A percentile compares a stretch with the other conserved stretches of the same genome.
phyloP scores from a whole-genome alignment of 2,329 filamentous ascomycete genomes.

The Aspergillus persii region DNA sequence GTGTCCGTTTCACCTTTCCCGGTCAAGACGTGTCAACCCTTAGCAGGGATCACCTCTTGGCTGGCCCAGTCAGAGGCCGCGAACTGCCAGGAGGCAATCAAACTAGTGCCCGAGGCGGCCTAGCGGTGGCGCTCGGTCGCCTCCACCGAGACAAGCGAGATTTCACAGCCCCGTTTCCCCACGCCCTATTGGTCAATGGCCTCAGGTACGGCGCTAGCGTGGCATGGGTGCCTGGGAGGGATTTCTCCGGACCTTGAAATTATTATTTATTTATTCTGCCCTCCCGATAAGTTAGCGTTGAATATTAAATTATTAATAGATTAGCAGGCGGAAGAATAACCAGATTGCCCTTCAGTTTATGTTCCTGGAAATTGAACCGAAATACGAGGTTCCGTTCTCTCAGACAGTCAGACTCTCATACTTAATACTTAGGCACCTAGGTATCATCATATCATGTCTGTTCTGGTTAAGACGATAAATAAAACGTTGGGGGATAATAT shows the following conservation, averaged over 20 bases:
- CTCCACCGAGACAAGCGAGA: slow-evolving; percentile 23
- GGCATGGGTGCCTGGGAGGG: slow-evolving; percentile 15
- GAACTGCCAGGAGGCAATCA: slow-evolving; percentile 11
- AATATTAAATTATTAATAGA: background rate
- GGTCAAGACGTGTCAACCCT: slow-evolving; percentile 17
- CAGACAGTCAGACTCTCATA: too few relatives aligned
- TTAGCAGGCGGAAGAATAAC: background rate
- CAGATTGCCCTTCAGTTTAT: background rate
- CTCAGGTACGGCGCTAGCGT: slow-evolving; percentile 18
- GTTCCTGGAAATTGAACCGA: background rate
- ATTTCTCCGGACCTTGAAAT: slow-evolving; percentile 2
- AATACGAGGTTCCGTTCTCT: too few relatives aligned
- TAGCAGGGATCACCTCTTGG: slow-evolving; percentile 16
- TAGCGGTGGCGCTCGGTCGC: slow-evolving; percentile 17
- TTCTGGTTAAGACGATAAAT: too few relatives aligned
- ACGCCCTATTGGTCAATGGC: slow-evolving; percentile 16
- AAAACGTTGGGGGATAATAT: background rate
- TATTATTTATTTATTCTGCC: background rate
- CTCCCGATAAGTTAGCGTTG: background rate
- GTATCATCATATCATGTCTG: too few relatives aligned
- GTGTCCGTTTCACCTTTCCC: background rate
- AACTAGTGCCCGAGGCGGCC: slow-evolving; percentile 13
- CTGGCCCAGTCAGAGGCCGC: background rate
- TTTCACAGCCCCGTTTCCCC: slow-evolving; percentile 15
- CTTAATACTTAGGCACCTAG: too few relatives aligned